Evolutionary conservation across 2,329 filamentous ascomycete genomes (phyloP), one percentile per base, ranked within the genome.

Genomic region (Ophiostoma montium): DNA sequence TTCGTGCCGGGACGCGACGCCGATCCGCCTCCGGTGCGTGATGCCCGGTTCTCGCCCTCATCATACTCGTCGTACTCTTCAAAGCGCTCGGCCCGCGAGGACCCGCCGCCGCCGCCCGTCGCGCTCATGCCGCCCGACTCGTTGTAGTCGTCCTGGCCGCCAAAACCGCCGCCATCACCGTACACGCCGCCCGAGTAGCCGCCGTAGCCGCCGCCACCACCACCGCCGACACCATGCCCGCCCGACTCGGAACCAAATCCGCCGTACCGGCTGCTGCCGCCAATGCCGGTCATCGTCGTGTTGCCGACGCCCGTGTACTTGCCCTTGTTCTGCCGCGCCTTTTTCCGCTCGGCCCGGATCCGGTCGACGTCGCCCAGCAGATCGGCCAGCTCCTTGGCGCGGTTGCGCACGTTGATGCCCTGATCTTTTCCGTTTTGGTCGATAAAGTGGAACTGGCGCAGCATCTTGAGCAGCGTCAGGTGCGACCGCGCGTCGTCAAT

Each of bases 11-110:
- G 32, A 70, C 68, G 21, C 76, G 51, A 75, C 68, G 47, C 71
- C 63, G 46, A 67, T 4, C 23, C 23, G 23, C 5, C 23, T 5
- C 23, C 23, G 67, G 45, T 74, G 71, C 23, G 63, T 1, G 63
- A 59, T 5, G 57, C 49, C 21, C 69, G 69, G 48, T 66, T 60
- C 32, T 71, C 67, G 36, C 75, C 86, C 59, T 95, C 92, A 50
- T 96, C 90, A 59, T 83, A 90, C 65, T 98, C 92, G 61, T 98
- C 89, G 60, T 98, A 98, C 65, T 95, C 92, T 58, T 96, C 90
- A 58, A 95, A 98, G 55, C 82, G 78, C 56, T 94, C 88, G 49
- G 74, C 70, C 51, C 81, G 70, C 57, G 70, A 71, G n/a, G n/a
- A 51, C 77, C 68, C 27, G n/a, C 42, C 16, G 12, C 35, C 10